These are phyloP conservation scores for Starmerella tilneyi DNA, from an alignment of 805 yeast genomes.

Conservation along the genomic window DNA sequence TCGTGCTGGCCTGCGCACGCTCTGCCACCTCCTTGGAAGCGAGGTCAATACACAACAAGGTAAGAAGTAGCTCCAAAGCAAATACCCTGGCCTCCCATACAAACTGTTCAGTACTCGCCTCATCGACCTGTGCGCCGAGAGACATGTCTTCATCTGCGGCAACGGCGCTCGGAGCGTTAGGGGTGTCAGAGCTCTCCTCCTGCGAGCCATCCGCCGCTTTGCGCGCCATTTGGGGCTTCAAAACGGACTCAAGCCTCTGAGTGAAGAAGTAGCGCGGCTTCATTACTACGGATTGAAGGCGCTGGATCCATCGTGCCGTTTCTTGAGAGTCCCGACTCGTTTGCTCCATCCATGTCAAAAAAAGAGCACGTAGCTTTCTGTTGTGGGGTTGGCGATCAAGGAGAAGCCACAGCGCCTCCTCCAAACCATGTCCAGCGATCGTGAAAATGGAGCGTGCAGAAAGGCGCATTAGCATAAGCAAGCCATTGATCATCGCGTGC, in stretches of 20 bases:
- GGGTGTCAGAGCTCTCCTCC: neutral
- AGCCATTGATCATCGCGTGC: constrained; percentile 43
- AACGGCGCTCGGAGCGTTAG: constrained; percentile 28
- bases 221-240: neutral
- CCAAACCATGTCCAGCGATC: constrained; percentile 35
- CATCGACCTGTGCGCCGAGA: constrained; percentile 23
- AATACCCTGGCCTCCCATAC: constrained; percentile 38
- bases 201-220: neutral
- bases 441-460: constrained; percentile 40
- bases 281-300: constrained; percentile 38
- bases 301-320: constrained; percentile 42
- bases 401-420: constrained; percentile 51
- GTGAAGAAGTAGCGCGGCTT: constrained; percentile 20
- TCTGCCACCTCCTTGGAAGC: constrained; percentile 21
- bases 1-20: constrained; percentile 24
- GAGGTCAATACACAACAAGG: constrained; percentile 24
- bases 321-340: constrained; percentile 24
- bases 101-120: constrained; percentile 30
- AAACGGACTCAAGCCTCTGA: neutral
- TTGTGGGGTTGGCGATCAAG: constrained; percentile 41
- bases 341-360: constrained; percentile 53
- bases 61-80: constrained; percentile 33
- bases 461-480: constrained; percentile 48
- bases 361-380: constrained; percentile 36
- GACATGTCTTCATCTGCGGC: constrained; percentile 39